Conservation (phyloP, 2,329 filamentous ascomycete genomes). For the Mycosphaerelloides madeirae region DNA sequence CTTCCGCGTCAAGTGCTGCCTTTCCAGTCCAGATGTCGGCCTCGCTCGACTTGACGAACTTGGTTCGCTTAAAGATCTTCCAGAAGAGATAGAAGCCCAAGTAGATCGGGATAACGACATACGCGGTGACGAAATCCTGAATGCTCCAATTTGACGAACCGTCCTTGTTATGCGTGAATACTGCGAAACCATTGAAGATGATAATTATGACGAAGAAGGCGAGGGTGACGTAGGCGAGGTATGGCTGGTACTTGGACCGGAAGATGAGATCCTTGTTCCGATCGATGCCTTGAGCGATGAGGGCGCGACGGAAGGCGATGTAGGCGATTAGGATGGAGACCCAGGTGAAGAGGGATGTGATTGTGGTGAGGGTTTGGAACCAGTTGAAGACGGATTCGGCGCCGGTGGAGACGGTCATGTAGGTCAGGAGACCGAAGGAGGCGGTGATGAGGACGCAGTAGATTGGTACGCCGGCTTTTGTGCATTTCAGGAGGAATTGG, state of each 20-base stretch:
- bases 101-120: slow-evolving; percentile 30
- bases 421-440: slow-evolving; percentile 55
- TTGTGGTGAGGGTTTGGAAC: slow-evolving; percentile 35
- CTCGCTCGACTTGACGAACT: slow-evolving; percentile 38
- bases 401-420: slow-evolving; percentile 43
- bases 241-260: slow-evolving; percentile 45
- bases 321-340: slow-evolving; percentile 25
- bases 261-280: slow-evolving; percentile 43
- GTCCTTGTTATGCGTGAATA: slow-evolving; percentile 47
- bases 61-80: slow-evolving; percentile 63
- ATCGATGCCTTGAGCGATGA: slow-evolving; percentile 26
- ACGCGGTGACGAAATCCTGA: slow-evolving; percentile 47
- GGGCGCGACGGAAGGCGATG: slow-evolving; percentile 29
- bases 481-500: slow-evolving; percentile 43
- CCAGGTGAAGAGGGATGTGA: slow-evolving; percentile 32
- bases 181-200: slow-evolving; percentile 59
- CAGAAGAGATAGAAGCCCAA: slow-evolving; percentile 54
- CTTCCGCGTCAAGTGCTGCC: slow-evolving; percentile 43
- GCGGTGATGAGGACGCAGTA: slow-evolving; percentile 35
- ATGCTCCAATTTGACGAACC: slow-evolving; percentile 37
- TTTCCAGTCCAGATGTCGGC: slow-evolving; percentile 47
- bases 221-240: slow-evolving; percentile 57
- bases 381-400: slow-evolving; percentile 32
- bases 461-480: slow-evolving; percentile 41
- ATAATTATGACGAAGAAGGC: slow-evolving; percentile 58